Base-by-base conservation (phyloP, 1,284 basidiomycete species). In the Ganoderma meredithae region DNA sequence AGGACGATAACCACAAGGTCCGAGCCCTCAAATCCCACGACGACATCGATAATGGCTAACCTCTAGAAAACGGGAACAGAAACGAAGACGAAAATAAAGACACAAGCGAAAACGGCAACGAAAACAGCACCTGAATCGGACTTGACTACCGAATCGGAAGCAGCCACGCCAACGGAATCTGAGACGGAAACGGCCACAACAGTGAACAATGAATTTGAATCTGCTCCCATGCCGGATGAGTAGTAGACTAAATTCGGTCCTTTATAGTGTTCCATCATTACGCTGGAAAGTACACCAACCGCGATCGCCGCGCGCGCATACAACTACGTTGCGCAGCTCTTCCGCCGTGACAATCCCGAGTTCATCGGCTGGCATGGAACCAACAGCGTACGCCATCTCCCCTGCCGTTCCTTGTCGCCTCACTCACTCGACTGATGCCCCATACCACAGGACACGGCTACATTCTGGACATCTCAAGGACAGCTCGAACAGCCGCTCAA, bases 341-440 rank as follows among this genome's bases (percentile, higher is more conserved):
- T 61, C 43, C 25, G 7, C 25, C 60, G 60, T 41, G 41, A 44
- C 43, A 2, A n/a, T 3, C 41, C n/a, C 15, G 60, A 61, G 60
- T 61, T 61, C 25, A 47, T 61, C 40, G 60, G 60, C 41, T 61
- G 60, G 41, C 60, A 61, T 43, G 60, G 60, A 8, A 44, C 60
- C 25, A 61, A 61, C 60, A 61, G 60, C 10, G 60, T 61, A 61
- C 27, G 60, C 36, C 36, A 39, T 8, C 36, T 22, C 27, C 15
- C 2, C 40, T 47, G 31, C 43, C 12, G 19, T 25, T 19, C 22
- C 12, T 17, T 1, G 1, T 8, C 22, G 1, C 31, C 7, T 31
- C 13, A 39, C 36, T 41, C 10, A 36, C 12, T 3, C 15, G 3
- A 9, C 25, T 13, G 60, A 44, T 15, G 2, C 17, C 60, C 4